phyloP scores from a whole-genome alignment of 2,329 filamentous ascomycete species.

The Penicillium sp. region DNA sequence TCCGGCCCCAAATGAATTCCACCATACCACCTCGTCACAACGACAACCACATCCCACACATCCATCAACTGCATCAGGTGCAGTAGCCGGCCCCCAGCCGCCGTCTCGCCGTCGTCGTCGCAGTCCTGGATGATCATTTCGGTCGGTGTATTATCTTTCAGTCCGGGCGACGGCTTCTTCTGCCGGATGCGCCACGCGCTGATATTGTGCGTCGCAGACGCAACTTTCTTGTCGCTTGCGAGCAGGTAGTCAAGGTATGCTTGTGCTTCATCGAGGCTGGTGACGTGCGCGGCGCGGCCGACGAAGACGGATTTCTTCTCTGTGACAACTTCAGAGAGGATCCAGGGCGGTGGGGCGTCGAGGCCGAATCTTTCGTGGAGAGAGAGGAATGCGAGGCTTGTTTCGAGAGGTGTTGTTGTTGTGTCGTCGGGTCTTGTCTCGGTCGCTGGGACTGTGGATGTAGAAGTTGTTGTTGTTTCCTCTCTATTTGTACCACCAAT shows the following conservation, averaged over 20 bases:
- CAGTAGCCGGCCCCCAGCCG: constrained; percentile 81
- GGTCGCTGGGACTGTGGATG: background rate
- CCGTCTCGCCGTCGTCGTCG: constrained; percentile 94
- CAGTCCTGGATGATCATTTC: constrained; percentile 79
- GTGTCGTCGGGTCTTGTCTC: background rate
- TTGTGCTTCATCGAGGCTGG: constrained; percentile 72
- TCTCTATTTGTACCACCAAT: constrained; percentile 36
- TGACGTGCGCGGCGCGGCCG: constrained; percentile 73
- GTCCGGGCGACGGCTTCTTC: constrained; percentile 7
- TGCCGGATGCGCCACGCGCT: constrained; percentile 84
- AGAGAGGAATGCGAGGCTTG: constrained; percentile 32
- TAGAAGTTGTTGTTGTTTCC: background rate
- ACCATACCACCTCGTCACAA: constrained; percentile 95
- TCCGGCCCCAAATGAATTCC: constrained; percentile 87
- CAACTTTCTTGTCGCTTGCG: constrained; percentile 79
- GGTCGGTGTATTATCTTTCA: constrained; percentile 34
- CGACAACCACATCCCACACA: constrained; percentile 88
- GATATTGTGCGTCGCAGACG: constrained; percentile 93
- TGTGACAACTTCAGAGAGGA: constrained; percentile 71
- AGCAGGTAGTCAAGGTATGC: constrained; percentile 75
- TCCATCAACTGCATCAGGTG: constrained; percentile 96
- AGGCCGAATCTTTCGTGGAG: constrained; percentile 37
- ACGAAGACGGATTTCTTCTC: constrained; percentile 91
- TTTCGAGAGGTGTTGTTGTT: background rate
- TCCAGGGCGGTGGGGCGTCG: constrained; percentile 66